A percentile compares a stretch with the other conserved stretches of the same genome.
These are phyloP conservation scores for Dryas alaskensis DNA, from an alignment of 306 rosid species.

Conservation along the genomic window DNA sequence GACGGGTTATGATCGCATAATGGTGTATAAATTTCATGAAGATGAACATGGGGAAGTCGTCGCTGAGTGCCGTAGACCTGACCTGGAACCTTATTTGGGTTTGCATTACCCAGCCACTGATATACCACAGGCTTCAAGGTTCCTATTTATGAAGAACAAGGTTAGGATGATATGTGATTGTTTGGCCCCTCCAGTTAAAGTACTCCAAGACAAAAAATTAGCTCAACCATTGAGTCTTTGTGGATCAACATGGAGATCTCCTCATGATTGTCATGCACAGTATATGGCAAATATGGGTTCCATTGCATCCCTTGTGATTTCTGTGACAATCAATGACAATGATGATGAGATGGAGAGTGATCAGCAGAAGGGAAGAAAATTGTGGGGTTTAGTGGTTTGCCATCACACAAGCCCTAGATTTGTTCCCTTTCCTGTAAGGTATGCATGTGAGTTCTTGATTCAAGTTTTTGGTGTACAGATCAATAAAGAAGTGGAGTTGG, in stretches of 20 bases:
- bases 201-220: conserved; percentile 37
- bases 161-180: conserved; percentile 50
- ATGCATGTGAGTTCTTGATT: conserved; percentile 50
- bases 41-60: conserved; percentile 51
- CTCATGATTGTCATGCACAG: conserved; percentile 43
- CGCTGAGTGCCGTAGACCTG: conserved; percentile 36
- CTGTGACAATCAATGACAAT: conserved; percentile 36
- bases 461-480: conserved; percentile 47
- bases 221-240: conserved; percentile 40
- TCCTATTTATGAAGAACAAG: conserved; percentile 46
- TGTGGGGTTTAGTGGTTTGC: conserved; percentile 50
- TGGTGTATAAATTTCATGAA: conserved; percentile 49
- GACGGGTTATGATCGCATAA: conserved; percentile 43
- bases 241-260: conserved; percentile 43
- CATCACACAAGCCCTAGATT: conserved; percentile 47
- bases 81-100: conserved; percentile 42
- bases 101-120: conserved; percentile 50
- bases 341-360: conserved; percentile 33
- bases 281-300: conserved; percentile 49
- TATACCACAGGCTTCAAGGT: conserved; percentile 46
- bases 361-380: conserved; percentile 38
- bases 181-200: conserved; percentile 43
- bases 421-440: conserved; percentile 47
- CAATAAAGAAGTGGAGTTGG: conserved; percentile 42
- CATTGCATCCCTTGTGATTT: conserved; percentile 43